A percentile compares a stretch with the other conserved stretches of the same genome.
phyloP scores from a whole-genome alignment of 176 grass and related monocot genomes.

The Carex pumila region DNA sequence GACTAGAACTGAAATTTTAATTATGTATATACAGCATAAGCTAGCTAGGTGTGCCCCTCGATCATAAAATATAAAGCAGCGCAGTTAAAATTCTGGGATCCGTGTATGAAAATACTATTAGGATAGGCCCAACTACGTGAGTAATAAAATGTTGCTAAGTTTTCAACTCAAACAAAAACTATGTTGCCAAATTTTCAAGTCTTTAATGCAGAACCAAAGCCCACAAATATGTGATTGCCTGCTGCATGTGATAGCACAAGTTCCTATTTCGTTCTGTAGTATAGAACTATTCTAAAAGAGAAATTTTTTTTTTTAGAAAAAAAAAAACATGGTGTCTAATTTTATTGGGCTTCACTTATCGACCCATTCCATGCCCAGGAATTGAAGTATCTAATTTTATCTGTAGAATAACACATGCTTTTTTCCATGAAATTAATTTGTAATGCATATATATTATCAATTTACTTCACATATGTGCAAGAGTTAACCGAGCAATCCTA shows the following conservation, averaged over 20 bases:
- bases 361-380: background rate
- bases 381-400: background rate
- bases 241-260: background rate
- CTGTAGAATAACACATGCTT: background rate
- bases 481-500: background rate
- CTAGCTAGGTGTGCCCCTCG: background rate
- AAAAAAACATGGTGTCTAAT: background rate
- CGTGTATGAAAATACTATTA: background rate
- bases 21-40: background rate
- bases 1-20: background rate
- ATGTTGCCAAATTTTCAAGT: background rate
- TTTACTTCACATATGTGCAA: background rate
- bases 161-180: background rate
- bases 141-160: background rate
- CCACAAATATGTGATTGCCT: background rate
- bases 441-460: background rate
- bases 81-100: background rate
- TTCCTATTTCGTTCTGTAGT: background rate
- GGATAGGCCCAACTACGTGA: background rate
- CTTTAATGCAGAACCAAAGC: background rate
- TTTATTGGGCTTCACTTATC: background rate
- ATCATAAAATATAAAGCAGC: background rate
- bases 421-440: background rate
- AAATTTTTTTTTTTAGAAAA: too few species aligned
- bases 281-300: background rate